These are phyloP conservation scores for Pharus latifolius DNA, from an alignment of 176 grass and related monocot species.

Conservation along the genomic window DNA sequence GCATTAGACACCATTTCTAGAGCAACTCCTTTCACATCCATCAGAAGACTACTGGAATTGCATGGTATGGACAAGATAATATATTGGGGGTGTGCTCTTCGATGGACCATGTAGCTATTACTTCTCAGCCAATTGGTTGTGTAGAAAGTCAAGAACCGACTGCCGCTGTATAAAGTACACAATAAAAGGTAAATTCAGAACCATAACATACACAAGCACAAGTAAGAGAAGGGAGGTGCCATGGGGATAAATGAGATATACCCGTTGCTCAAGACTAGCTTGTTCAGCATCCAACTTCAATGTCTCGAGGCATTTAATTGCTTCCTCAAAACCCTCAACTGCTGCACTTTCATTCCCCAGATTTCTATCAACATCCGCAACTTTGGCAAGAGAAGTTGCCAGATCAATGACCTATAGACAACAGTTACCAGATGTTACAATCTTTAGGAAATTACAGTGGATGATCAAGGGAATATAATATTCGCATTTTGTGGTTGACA, in stretches of 20 bases:
- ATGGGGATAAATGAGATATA: neutral
- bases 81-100: neutral
- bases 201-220: neutral
- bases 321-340: constrained; percentile 72
- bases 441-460: neutral
- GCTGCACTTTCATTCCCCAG: constrained; percentile 53
- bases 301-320: constrained; percentile 74
- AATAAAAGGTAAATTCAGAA: neutral
- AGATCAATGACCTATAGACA: constrained; percentile 70
- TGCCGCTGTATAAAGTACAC: constrained; percentile 32
- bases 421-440: neutral
- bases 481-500: no score
- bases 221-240: neutral
- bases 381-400: constrained; percentile 92
- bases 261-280: constrained; percentile 50
- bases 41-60: neutral
- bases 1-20: neutral
- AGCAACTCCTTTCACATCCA: constrained; percentile 4
- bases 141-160: constrained; percentile 71
- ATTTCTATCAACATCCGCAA: constrained; percentile 87
- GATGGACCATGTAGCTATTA: neutral
- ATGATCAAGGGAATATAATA: no score
- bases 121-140: constrained; percentile 49
- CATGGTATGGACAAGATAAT: neutral
- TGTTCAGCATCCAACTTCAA: constrained; percentile 71